Evolutionary conservation across 768 basidiomycete species (phyloP).

Genomic region (Boletus rufocinnamomeus): DNA sequence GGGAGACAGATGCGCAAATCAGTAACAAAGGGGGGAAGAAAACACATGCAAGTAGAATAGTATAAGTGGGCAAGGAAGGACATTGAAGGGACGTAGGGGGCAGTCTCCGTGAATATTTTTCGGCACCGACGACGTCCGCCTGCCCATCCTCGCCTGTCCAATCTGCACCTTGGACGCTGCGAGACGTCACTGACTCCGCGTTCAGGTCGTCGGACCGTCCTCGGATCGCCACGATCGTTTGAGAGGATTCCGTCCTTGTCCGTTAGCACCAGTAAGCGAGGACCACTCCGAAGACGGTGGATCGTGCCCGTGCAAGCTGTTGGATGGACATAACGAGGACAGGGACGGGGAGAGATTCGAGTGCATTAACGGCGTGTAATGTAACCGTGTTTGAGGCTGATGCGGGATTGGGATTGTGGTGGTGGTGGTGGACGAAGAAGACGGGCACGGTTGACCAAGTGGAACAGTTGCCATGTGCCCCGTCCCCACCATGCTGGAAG

Average conservation of each 20-base stretch:
- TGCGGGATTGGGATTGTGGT: neutral
- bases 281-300: constrained; percentile 30
- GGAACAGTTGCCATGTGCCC: neutral
- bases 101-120: constrained; percentile 1
- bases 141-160: neutral
- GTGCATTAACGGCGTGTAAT: constrained; percentile 9
- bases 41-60: neutral
- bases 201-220: constrained; percentile 24
- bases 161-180: neutral
- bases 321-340: constrained; percentile 1
- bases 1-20: neutral
- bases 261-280: constrained; percentile 31
- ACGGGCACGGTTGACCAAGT: neutral
- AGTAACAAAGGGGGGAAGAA: constrained; percentile 2
- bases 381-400: constrained; percentile 6
- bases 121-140: neutral
- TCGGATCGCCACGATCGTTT: constrained; percentile 33
- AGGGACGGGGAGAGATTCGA: constrained; percentile 5
- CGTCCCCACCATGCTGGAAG: neutral
- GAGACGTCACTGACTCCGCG: neutral
- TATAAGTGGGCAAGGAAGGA: neutral
- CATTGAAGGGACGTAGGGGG: neutral
- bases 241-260: constrained; percentile 20
- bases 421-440: neutral
- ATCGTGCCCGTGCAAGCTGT: constrained; percentile 21